Conservation (phyloP, 441 rosid species). For the Pelargonium cotyledonis region DNA sequence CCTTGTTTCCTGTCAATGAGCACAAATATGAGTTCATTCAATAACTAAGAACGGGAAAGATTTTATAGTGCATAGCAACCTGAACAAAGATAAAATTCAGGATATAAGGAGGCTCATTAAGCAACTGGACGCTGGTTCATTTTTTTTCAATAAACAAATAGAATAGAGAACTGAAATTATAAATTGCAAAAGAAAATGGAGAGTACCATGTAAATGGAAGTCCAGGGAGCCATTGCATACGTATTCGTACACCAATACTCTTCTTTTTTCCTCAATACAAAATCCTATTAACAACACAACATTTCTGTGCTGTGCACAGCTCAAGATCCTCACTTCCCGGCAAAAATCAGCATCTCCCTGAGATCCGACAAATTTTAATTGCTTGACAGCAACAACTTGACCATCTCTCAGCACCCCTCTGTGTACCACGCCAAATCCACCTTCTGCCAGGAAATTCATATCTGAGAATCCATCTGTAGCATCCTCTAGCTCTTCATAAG, state of each 20-base stretch:
- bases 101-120: background rate
- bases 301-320: slow-evolving; percentile 71
- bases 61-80: slow-evolving; percentile 4
- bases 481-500: slow-evolving; percentile 45
- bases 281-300: slow-evolving; percentile 60
- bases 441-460: slow-evolving; percentile 51
- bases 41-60: background rate
- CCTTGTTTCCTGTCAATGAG: slow-evolving; percentile 33
- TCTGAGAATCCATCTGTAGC: slow-evolving; percentile 62
- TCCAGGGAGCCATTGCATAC: slow-evolving; percentile 66
- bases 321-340: slow-evolving; percentile 60
- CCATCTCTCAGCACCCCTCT: slow-evolving; percentile 50
- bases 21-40: background rate
- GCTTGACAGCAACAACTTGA: slow-evolving; percentile 61
- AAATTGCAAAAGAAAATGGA: background rate
- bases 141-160: slow-evolving; percentile 1
- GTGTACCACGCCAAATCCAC: slow-evolving; percentile 52
- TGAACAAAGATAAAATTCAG: background rate
- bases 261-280: slow-evolving; percentile 44
- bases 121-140: background rate
- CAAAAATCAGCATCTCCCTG: slow-evolving; percentile 61
- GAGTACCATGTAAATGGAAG: slow-evolving; percentile 56
- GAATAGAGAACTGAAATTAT: slow-evolving; percentile 1
- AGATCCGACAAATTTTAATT: slow-evolving; percentile 36
- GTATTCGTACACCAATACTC: slow-evolving; percentile 60